These are phyloP conservation scores for Chlorokybus atmophyticus DNA, from an alignment of 139 green algal genomes.

Conservation along the genomic window DNA sequence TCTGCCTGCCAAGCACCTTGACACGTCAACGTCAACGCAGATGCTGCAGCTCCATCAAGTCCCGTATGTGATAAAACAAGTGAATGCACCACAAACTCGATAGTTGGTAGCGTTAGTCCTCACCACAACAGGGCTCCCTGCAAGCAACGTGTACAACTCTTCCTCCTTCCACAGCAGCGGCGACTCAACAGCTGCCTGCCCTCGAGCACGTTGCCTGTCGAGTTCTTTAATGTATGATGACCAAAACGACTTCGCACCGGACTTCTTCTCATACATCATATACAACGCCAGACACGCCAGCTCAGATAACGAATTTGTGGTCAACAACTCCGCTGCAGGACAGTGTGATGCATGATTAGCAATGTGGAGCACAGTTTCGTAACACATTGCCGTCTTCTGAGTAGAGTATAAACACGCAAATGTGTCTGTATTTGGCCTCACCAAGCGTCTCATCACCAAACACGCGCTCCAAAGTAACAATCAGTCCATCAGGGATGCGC, in stretches of 20 bases:
- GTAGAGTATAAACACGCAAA: too few species aligned
- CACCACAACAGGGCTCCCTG: constrained; percentile 57
- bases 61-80: too few species aligned
- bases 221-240: constrained; percentile 77
- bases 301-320: constrained; percentile 80
- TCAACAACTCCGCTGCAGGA: constrained; percentile 66
- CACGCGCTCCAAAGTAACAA: constrained; percentile 69
- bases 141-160: constrained; percentile 50
- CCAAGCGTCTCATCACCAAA: constrained; percentile 61
- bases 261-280: constrained; percentile 93
- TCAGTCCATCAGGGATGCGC: constrained; percentile 57
- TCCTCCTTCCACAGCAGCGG: constrained; percentile 68
- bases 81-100: too few species aligned
- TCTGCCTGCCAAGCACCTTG: constrained; percentile 11
- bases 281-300: constrained; percentile 76
- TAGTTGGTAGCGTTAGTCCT: too few species aligned
- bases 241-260: constrained; percentile 52
- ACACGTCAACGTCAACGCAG: too few species aligned
- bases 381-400: too few species aligned
- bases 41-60: too few species aligned
- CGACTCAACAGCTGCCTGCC: constrained; percentile 50
- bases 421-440: too few species aligned
- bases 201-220: constrained; percentile 53
- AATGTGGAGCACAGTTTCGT: too few species aligned
- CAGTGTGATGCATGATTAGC: too few species aligned